Evolutionary conservation across 495 filamentous ascomycete species (phyloP).

Genomic region (Lasiosphaeria ovina): DNA sequence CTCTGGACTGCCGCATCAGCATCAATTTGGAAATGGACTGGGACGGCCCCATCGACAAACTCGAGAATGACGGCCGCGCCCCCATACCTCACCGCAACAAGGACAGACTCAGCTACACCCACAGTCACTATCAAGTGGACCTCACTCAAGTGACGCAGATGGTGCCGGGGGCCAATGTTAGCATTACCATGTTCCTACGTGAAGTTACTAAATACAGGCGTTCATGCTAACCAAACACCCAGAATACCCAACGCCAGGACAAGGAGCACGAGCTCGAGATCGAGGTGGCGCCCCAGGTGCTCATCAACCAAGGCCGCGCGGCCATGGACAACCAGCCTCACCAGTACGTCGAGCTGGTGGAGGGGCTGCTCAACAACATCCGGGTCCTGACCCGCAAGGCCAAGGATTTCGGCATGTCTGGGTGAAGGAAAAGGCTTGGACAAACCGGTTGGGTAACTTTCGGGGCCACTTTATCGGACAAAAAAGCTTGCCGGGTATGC

Average conservation of each 20-base stretch:
- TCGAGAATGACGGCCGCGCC: slow-evolving; percentile 31
- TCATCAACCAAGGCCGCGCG: slow-evolving; percentile 68
- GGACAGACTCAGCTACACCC: slow-evolving; percentile 84
- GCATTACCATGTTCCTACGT: slow-evolving; percentile 15
- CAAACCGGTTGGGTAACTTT: background rate
- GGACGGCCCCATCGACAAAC: slow-evolving; percentile 61
- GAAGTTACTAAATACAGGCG: background rate
- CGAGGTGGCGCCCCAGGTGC: slow-evolving; percentile 65
- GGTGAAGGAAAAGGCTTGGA: background rate
- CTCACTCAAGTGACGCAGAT: slow-evolving; percentile 62
- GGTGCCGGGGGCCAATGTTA: slow-evolving; percentile 45
- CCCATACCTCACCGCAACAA: slow-evolving; percentile 59
- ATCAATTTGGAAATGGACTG: slow-evolving; percentile 88
- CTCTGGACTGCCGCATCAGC: slow-evolving; percentile 83
- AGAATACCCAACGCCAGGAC: slow-evolving; percentile 46
- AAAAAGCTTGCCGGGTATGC: no score
- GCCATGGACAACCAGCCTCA: slow-evolving; percentile 57
- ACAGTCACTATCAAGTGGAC: slow-evolving; percentile 82
- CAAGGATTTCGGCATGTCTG: slow-evolving; percentile 14
- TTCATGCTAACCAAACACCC: slow-evolving; percentile 4
- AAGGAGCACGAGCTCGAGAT: slow-evolving; percentile 90
- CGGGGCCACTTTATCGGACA: background rate
- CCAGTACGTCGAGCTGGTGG: slow-evolving; percentile 70
- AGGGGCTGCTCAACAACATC: slow-evolving; percentile 83
- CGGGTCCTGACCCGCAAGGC: slow-evolving; percentile 59